Evolutionary conservation across 2,329 filamentous ascomycete species (phyloP), one percentile per base, ranked within the genome.

Genomic region (Phialophora verrucosa): DNA sequence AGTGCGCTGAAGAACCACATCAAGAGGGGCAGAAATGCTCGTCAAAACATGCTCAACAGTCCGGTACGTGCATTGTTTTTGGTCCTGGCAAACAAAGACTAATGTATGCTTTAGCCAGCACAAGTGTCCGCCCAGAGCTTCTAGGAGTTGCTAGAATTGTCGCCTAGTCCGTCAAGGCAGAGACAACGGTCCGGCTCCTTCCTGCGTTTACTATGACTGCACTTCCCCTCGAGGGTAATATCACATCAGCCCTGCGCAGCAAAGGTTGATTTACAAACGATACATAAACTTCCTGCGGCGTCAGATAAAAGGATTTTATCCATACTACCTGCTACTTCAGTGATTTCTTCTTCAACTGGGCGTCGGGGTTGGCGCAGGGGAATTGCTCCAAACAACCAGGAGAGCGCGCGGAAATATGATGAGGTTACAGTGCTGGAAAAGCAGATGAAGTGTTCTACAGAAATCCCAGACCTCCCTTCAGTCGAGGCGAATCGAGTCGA

Each of bases 1-100:
- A 96, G 91, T 74, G 94, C 94, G 38, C 84, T 99, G 69, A 99
- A 99, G 85, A 97, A 90, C 73, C 95, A 99, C 76, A 99, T 99
- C 80, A 99, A 99, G 84, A 98, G 97, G 83, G 93, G 93, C 69
- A 87, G 93, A 68, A 97, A 93, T 80, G 96, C 96, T 84, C 87
- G 94, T 68, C 92, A 97, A 79, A 94, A 89, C 79, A 96, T 97
- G 87, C 85, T 97, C 67, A 97, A 96, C 84, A 97, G 93, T 83
- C 94, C 94, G 76, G 92, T 96, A 88, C 82, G 92, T 89, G 23
- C 29, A 55, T 10, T 51, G 57, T 23, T 31, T 12, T 12, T 6
- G 14, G 4, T 42, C 17, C 31, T 35, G 8, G 6, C 17, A 17
- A 42, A 29, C n/a, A 17, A 10, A 59, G 35, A 35, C 69, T 69